A percentile compares a stretch with the other conserved stretches of the same genome.
Conservation (phyloP, 305 asterid genomes). For the Fraxinus angustifolia region DNA sequence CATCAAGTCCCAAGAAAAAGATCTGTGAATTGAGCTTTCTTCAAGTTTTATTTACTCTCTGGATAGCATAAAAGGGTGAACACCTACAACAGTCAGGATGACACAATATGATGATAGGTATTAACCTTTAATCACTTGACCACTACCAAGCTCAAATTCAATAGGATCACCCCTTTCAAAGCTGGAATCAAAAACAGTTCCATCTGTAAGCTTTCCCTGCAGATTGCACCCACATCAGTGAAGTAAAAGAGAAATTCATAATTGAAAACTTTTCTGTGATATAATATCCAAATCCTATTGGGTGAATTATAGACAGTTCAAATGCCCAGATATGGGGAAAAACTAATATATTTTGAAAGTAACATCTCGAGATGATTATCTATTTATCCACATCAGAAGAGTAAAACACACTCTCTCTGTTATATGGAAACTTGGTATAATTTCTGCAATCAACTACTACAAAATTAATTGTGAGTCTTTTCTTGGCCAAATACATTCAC, state of each 20-base stretch:
- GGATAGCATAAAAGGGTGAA: not conserved
- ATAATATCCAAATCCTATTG: not conserved
- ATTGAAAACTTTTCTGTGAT: not conserved
- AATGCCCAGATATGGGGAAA: not conserved
- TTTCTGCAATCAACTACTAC: not conserved
- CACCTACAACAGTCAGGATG: not conserved
- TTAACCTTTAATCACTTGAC: conserved; percentile 86
- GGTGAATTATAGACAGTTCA: not conserved
- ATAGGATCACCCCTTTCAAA: conserved; percentile 91
- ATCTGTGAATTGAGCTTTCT: not conserved
- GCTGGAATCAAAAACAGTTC: conserved; percentile 94
- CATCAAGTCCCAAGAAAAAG: not conserved
- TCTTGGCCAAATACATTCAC: not conserved
- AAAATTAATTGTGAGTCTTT: not conserved
- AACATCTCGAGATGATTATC: not conserved
- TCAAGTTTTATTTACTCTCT: not conserved
- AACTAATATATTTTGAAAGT: not conserved
- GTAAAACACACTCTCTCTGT: not conserved
- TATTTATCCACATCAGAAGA: not conserved
- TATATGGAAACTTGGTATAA: not conserved
- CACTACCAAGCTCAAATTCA: conserved; percentile 85
- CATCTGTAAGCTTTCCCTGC: conserved; percentile 97
- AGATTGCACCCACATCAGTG: conserved; percentile 11
- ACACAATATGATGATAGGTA: not conserved
- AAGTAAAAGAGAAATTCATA: not conserved